Evolutionary conservation across 2,329 filamentous ascomycete genomes (phyloP).

Genomic region (Colletotrichum sojae): DNA sequence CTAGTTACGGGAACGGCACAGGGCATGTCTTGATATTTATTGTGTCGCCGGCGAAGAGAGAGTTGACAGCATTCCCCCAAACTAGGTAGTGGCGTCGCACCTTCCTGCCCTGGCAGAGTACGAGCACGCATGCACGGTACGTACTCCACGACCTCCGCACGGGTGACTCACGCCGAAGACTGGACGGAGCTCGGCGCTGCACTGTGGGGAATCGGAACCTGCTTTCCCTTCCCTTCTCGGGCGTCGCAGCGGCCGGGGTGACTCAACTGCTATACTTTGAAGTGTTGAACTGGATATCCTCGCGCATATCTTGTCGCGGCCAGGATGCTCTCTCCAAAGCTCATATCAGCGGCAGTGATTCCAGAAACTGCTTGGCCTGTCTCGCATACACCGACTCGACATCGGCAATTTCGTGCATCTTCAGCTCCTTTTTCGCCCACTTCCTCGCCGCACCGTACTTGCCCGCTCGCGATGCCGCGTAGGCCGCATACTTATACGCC

Average conservation of each 20-base stretch:
- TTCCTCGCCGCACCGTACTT: constrained; percentile 39
- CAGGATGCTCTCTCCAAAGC: not conserved
- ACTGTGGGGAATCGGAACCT: not conserved
- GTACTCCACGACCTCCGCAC: constrained; percentile 6
- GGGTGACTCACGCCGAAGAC: constrained; percentile 38
- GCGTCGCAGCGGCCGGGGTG: constrained; percentile 24
- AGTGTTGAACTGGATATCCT: not conserved
- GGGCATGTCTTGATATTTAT: constrained; percentile 1
- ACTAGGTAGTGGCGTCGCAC: not conserved
- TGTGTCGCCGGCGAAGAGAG: too few relatives aligned
- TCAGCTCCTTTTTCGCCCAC: constrained; percentile 45
- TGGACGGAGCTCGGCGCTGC: not conserved
- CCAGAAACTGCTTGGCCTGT: constrained; percentile 29
- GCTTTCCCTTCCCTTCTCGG: constrained; percentile 7
- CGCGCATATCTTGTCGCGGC: not conserved
- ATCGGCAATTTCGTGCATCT: constrained; percentile 42
- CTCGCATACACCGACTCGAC: constrained; percentile 22
- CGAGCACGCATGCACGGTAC: not conserved
- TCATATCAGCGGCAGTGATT: constrained; percentile 36
- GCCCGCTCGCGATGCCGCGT: constrained; percentile 41
- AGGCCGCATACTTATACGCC: constrained; percentile 44
- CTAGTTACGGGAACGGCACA: not conserved
- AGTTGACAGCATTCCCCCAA: not conserved
- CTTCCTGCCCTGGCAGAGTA: not conserved
- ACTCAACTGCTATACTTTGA: constrained; percentile 20